Percentiles rank a stretch among this genome's conserved stretches.
phyloP scores from a whole-genome alignment of 306 rosid species.

The Purshia tridentata region DNA sequence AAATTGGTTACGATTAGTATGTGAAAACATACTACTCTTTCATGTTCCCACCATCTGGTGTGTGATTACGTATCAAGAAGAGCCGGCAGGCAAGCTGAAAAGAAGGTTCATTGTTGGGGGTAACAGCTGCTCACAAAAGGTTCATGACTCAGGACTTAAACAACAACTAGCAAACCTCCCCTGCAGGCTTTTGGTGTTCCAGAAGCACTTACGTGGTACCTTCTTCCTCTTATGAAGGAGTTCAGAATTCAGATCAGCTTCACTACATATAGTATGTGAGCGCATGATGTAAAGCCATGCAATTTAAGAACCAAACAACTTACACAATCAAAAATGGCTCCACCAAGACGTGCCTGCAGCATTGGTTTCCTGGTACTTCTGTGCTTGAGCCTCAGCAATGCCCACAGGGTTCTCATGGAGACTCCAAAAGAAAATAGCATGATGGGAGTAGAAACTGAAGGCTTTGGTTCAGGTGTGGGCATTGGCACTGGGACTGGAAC shows the following conservation, averaged over 20 bases:
- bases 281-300: conserved; percentile 4
- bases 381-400: conserved; percentile 13
- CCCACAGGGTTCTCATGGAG: not conserved
- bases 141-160: conserved; percentile 15
- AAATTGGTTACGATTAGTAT: not conserved
- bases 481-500: not conserved
- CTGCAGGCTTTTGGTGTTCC: not conserved
- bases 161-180: not conserved
- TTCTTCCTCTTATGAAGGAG: no score
- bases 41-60: not conserved
- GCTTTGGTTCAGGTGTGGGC: not conserved
- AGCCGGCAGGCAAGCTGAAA: not conserved
- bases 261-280: not conserved
- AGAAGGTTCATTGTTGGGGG: not conserved
- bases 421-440: no score
- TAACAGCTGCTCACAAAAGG: not conserved
- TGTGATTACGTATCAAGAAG: not conserved
- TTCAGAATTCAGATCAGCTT: not conserved
- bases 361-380: conserved; percentile 1
- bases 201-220: not conserved
- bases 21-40: no score
- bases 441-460: not conserved
- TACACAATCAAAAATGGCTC: conserved; percentile 6
- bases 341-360: not conserved
- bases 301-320: not conserved